Evolutionary conservation across 176 grass and related monocot genomes (phyloP), one percentile per base, ranked within the genome.

Genomic region (Chloris gayana): DNA sequence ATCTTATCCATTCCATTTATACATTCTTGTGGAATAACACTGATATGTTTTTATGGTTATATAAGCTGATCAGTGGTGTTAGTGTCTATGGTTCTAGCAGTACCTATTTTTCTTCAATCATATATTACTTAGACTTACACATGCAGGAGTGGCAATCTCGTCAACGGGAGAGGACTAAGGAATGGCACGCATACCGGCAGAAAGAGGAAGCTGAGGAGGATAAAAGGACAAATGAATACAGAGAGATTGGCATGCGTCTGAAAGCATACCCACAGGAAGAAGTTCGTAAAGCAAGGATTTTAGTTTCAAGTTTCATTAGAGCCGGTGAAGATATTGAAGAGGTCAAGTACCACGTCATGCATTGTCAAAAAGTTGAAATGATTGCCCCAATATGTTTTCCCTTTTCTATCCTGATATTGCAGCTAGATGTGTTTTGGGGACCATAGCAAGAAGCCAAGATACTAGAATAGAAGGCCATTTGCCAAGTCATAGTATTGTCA

Each of bases 201-300:
- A 98, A 98, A 89, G 95, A 92, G 76, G 85, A 92, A 88, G 80
- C 87, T 3, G 81, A 94, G 68, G 95, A 98, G 85, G 83, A 92
- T 62, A 85, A 42, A 80, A 91, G 71, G 72, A 91, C 58, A 69
- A 87, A 89, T 61, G 92, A 93, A 53, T 98, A 98, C 78, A 72
- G 84, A 63, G 95, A 94, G 60, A 94, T 98, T 69, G 95, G 95
- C 49, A 94, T 92, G 90, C 85, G 92, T 41, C 74, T 98, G 74
- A 98, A 98, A 83, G 88, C 78, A 69, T 98, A 94, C 70, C 95
- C 92, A 85, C 85, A 92, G 74, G 95, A 98, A 89, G 91, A 98
- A 80, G 89, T 98, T 74, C 13, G 88, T 37, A 92, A 92, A 92
- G 88, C 92, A 64, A 90, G 92, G 59, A 83, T 94, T 63, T 78